Conservation (phyloP, 768 basidiomycete species). For the Terana coerulea region DNA sequence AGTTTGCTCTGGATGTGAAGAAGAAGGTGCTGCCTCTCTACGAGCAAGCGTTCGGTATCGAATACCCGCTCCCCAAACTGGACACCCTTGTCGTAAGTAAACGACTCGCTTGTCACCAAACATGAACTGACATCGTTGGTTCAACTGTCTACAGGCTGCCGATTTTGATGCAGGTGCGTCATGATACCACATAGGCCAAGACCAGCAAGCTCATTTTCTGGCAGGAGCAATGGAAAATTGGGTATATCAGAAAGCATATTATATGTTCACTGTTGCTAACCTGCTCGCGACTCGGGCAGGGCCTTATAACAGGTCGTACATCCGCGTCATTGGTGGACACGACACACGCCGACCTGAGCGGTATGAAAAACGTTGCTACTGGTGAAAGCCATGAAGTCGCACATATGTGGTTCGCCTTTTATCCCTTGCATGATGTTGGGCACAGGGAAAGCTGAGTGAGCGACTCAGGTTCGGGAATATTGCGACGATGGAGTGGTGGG, state of each 20-base stretch:
- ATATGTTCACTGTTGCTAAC: neutral
- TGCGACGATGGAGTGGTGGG: slow-evolving; percentile 93
- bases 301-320: slow-evolving; percentile 87
- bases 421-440: too few species aligned
- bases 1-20: slow-evolving; percentile 88
- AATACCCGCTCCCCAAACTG: slow-evolving; percentile 90
- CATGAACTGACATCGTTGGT: neutral
- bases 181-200: neutral
- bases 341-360: slow-evolving; percentile 63
- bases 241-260: slow-evolving; percentile 31
- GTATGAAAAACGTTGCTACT: slow-evolving; percentile 75
- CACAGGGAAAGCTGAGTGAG: too few species aligned
- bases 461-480: slow-evolving; percentile 80
- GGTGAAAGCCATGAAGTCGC: slow-evolving; percentile 86
- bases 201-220: slow-evolving; percentile 78
- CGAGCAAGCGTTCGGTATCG: slow-evolving; percentile 88
- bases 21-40: slow-evolving; percentile 80
- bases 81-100: slow-evolving; percentile 82
- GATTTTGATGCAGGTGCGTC: too few species aligned
- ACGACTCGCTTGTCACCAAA: too few species aligned
- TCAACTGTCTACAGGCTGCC: too few species aligned
- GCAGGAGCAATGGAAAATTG: slow-evolving; percentile 94
- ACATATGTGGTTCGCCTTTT: slow-evolving; percentile 59
- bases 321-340: slow-evolving; percentile 77
- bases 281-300: slow-evolving; percentile 35